These are phyloP conservation scores for Trichoderma polysporum DNA, from an alignment of 2,329 filamentous ascomycete genomes.

Conservation along the genomic window DNA sequence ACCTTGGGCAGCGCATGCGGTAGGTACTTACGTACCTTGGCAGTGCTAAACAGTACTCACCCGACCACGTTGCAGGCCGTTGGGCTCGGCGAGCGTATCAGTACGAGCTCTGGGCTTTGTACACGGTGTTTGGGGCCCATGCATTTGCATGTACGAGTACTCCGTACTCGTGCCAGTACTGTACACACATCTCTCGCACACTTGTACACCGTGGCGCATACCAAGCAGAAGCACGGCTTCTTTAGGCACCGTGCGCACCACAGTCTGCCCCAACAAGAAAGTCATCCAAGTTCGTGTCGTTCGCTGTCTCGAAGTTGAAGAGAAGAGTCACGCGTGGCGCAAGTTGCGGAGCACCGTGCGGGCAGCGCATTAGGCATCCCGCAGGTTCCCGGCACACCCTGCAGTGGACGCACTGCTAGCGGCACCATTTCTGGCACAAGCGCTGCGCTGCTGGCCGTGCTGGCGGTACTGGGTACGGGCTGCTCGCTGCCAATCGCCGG, in stretches of 20 bases:
- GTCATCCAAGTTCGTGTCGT: background rate
- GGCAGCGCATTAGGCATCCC: background rate
- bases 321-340: slow-evolving; percentile 13
- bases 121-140: slow-evolving; percentile 19
- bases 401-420: background rate
- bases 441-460: background rate
- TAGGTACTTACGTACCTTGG: background rate
- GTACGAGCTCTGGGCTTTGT: slow-evolving; percentile 7
- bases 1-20: background rate
- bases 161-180: background rate
- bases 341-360: slow-evolving; percentile 17
- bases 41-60: background rate
- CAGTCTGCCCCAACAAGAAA: background rate
- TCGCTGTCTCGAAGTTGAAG: background rate
- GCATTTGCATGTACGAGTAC: background rate
- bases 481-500: background rate
- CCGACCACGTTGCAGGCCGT: background rate
- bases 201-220: slow-evolving; percentile 7
- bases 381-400: slow-evolving; percentile 8
- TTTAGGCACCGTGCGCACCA: slow-evolving; percentile 3
- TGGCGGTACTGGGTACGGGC: background rate
- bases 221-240: background rate
- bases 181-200: background rate
- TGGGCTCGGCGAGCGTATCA: slow-evolving; percentile 2
- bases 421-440: background rate